Base-by-base conservation (phyloP, 768 basidiomycete species). In the Hericium coralloides region DNA sequence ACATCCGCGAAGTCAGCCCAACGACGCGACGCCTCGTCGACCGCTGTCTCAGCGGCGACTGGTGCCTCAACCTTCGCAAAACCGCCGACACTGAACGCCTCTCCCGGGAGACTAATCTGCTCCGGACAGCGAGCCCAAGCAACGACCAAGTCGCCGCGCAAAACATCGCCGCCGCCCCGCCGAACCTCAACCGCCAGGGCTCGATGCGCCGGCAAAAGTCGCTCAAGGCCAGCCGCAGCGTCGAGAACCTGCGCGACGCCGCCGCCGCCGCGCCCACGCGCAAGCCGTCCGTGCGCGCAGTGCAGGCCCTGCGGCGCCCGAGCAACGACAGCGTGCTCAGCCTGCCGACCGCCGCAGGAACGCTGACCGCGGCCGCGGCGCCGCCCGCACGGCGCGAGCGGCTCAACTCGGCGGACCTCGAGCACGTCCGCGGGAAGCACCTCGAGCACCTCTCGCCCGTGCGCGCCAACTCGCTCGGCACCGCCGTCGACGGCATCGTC, bases 1-100 rank as follows among this genome's bases (percentile, higher is more conserved):
- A 82, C 45, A 89, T 97, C 54, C 82, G 89, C 31, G 90, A 95
- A 49, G 77, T 95, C 60, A 87, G 83, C 57, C 74, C 90, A 2
- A 98, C 95, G 0, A 98, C 95, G 0, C 85, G 83, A 60, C 83
- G 97, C 8, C 80, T 99, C 8, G 97, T 98, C 17, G 89, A 94
- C 58, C 81, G 97, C 41, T 98, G 95, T 69, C 79, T 98, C 18
- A 74, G 76, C 14, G 93, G 88, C 2, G 85, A 88, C 8, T 97
- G 94, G 94, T 89, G 89, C 74, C 80, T 86, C 14, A 80, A 87
- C 31, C 72, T 87, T 39, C 78, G 77, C 58, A 84, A 76, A 60
- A 59, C 64, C 12, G 65, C 50, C 55, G 17, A 55, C 41, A 48
- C 49, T 3, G 25, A 25, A 14, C 56, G 39, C 17, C 36, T 52